Evolutionary conservation across 1,284 basidiomycete species (phyloP).

Genomic region (Sphagnurus paluster): DNA sequence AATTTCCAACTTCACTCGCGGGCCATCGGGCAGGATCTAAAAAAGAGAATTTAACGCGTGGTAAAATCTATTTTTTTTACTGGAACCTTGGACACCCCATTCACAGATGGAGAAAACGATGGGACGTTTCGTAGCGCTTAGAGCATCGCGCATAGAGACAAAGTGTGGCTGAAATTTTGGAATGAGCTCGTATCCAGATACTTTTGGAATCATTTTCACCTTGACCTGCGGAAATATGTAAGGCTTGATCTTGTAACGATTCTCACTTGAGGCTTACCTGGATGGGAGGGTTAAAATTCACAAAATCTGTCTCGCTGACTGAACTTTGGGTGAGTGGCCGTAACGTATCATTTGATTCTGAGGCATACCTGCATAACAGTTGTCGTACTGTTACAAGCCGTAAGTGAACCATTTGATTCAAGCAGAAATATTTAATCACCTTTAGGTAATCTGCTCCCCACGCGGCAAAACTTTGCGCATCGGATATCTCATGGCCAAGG

Average conservation of each 20-base stretch:
- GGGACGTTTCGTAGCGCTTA: constrained; percentile 44
- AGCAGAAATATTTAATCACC: constrained; percentile 19
- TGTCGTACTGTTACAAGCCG: constrained; percentile 36
- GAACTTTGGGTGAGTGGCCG: background rate
- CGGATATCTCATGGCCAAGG: constrained; percentile 41
- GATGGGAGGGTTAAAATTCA: constrained; percentile 42
- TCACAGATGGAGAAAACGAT: constrained; percentile 57
- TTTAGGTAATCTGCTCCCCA: constrained; percentile 55
- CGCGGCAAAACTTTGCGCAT: constrained; percentile 42
- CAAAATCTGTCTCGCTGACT: constrained; percentile 45
- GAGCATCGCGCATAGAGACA: constrained; percentile 49
- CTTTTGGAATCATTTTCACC: constrained; percentile 21
- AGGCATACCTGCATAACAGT: constrained; percentile 41
- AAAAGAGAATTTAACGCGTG: background rate
- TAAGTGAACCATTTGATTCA: constrained; percentile 1
- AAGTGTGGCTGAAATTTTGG: constrained; percentile 39
- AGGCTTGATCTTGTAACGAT: background rate
- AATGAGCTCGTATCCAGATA: background rate
- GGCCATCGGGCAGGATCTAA: constrained; percentile 49
- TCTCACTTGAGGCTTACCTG: constrained; percentile 24
- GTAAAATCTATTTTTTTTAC: background rate
- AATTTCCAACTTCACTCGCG: constrained; percentile 43
- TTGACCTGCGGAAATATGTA: constrained; percentile 26
- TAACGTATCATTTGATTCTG: background rate
- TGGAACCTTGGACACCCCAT: constrained; percentile 46